Conservation (phyloP, 2,329 filamentous ascomycete genomes). For the Fusarium sambucinum region DNA sequence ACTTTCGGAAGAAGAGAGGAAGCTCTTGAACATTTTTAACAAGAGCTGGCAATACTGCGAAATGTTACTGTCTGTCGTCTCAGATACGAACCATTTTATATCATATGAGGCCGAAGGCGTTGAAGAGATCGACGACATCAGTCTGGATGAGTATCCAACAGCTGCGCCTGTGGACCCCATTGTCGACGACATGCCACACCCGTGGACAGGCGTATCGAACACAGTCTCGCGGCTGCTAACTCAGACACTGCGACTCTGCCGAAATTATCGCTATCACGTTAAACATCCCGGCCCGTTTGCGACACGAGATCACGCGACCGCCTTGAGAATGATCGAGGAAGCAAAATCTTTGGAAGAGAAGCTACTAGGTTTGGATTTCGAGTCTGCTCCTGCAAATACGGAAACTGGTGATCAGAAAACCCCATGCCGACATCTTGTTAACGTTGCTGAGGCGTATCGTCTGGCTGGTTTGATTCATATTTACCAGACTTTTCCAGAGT, state of each 20-base stretch:
- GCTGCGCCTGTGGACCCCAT: conserved; percentile 21
- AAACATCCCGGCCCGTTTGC: conserved; percentile 35
- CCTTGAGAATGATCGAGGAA: conserved; percentile 48
- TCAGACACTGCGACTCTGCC: conserved; percentile 53
- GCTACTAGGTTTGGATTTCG: conserved; percentile 49
- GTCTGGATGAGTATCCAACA: conserved; percentile 27
- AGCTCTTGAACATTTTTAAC: conserved; percentile 54
- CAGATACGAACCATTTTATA: conserved; percentile 47
- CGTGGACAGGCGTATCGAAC: conserved; percentile 56
- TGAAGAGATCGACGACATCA: conserved; percentile 26
- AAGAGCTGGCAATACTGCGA: conserved; percentile 57
- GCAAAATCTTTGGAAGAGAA: conserved; percentile 52
- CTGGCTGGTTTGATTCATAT: conserved; percentile 55
- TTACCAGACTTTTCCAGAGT: conserved; percentile 55
- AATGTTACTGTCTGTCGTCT: conserved; percentile 55
- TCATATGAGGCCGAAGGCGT: conserved; percentile 20
- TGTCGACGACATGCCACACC: conserved; percentile 49
- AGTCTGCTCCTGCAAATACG: conserved; percentile 19
- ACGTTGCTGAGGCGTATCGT: conserved; percentile 55
- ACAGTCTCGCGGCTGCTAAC: conserved; percentile 51
- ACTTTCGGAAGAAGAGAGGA: conserved; percentile 36
- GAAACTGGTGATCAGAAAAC: conserved; percentile 49
- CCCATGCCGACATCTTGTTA: conserved; percentile 49
- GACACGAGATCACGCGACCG: conserved; percentile 27
- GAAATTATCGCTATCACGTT: conserved; percentile 50